Conservation (phyloP, 108 stramenopile genomes). For the Cylindrotheca closterium region DNA sequence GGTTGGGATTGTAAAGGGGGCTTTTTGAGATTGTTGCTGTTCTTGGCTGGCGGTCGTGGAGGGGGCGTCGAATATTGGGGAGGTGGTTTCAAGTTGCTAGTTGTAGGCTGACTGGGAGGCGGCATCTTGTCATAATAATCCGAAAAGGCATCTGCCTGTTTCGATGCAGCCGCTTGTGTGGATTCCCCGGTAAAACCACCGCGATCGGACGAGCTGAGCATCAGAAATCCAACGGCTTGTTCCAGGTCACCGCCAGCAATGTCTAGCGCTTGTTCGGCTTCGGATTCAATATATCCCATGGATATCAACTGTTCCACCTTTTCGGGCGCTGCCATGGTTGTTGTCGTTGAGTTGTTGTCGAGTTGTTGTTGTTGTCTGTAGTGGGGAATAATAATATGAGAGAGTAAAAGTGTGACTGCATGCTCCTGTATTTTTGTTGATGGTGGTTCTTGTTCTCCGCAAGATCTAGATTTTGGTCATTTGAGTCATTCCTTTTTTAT, state of each 20-base stretch:
- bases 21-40: no score
- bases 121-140: no score
- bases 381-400: neutral
- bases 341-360: no score
- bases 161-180: neutral
- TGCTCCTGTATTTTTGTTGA: neutral
- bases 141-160: no score
- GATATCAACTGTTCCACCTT: slow-evolving; percentile 14
- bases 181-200: neutral
- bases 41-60: neutral
- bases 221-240: slow-evolving; percentile 23
- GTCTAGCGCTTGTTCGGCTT: slow-evolving; percentile 9
- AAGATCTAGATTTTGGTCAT: no score
- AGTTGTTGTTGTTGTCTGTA: neutral
- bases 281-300: slow-evolving; percentile 18
- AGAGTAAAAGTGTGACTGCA: neutral
- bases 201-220: slow-evolving; percentile 2
- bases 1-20: no score
- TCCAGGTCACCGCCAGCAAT: slow-evolving; percentile 24
- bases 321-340: neutral
- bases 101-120: no score
- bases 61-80: no score
- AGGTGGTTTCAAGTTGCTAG: no score
- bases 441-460: no score
- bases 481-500: no score